These are phyloP conservation scores for Trichoderma simmonsii DNA, from an alignment of 2,329 filamentous ascomycete genomes.

Conservation along the genomic window DNA sequence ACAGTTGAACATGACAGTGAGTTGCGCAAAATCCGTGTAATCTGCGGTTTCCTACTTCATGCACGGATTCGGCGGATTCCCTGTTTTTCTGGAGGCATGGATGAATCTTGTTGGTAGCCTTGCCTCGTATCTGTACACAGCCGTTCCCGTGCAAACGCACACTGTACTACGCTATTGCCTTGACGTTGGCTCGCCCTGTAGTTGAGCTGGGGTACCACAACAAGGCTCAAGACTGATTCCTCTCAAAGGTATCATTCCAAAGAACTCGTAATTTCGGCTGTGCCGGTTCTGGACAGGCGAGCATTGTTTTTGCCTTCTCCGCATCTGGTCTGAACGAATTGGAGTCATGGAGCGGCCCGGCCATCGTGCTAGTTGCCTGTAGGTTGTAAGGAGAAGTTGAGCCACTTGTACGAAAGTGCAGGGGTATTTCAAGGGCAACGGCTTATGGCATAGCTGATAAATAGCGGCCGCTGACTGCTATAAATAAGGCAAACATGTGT, in stretches of 20 bases:
- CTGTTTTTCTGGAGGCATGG: background rate
- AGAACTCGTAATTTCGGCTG: background rate
- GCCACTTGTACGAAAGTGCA: background rate
- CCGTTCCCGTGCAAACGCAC: background rate
- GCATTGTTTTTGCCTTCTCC: background rate
- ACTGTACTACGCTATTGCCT: background rate
- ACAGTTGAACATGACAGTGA: background rate
- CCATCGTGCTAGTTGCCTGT: background rate
- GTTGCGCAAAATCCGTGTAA: background rate
- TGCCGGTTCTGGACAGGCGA: background rate
- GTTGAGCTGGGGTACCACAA: background rate
- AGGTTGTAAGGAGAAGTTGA: background rate
- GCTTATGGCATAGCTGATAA: conserved; percentile 6
- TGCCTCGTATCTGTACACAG: background rate
- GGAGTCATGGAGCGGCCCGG: background rate
- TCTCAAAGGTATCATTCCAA: background rate
- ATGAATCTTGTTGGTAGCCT: background rate
- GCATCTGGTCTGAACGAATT: background rate
- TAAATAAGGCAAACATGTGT: background rate
- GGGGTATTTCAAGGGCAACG: background rate
- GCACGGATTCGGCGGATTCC: background rate
- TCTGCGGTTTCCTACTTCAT: background rate
- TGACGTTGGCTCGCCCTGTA: background rate
- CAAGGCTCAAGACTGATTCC: background rate
- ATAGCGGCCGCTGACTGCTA: background rate